These are phyloP conservation scores for Rhodotorula paludigena DNA, from an alignment of 768 basidiomycete genomes.

Conservation along the genomic window DNA sequence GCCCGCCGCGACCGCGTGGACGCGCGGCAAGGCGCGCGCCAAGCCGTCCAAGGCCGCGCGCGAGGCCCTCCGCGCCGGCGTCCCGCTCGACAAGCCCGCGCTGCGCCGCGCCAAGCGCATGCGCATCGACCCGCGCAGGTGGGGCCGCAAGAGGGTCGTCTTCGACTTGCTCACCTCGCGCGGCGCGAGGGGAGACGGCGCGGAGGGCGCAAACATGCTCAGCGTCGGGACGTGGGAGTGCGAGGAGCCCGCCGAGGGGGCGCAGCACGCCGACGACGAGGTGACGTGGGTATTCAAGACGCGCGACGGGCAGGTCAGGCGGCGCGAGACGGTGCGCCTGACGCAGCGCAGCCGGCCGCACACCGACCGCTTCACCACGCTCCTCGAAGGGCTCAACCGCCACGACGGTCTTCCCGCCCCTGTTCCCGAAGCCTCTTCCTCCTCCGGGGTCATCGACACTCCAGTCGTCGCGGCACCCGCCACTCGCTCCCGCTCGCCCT, in stretches of 20 bases:
- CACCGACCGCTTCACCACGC: slow-evolving; percentile 27
- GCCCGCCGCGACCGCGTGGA: slow-evolving; percentile 28
- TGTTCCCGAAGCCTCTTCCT: no score
- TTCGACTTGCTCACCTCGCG: background rate
- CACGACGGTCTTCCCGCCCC: background rate
- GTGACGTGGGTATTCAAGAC: slow-evolving; percentile 34
- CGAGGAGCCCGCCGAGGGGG: slow-evolving; percentile 8
- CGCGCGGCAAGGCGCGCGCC: slow-evolving; percentile 19
- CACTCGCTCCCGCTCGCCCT: slow-evolving; percentile 5
- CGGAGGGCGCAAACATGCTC: background rate
- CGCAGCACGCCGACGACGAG: background rate
- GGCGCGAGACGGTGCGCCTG: slow-evolving; percentile 18
- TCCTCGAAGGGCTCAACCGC: slow-evolving; percentile 17
- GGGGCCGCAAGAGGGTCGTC: slow-evolving; percentile 21
- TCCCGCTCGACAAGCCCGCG: background rate
- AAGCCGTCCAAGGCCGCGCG: slow-evolving; percentile 21
- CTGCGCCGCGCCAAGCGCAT: slow-evolving; percentile 23
- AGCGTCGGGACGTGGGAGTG: slow-evolving; percentile 33
- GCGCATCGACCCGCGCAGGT: slow-evolving; percentile 32
- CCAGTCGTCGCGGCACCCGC: no score
- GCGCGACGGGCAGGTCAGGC: slow-evolving; percentile 17
- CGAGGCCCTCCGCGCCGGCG: slow-evolving; percentile 5
- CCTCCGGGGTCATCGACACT: no score
- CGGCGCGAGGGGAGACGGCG: background rate
- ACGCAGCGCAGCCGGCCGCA: slow-evolving; percentile 8